Percentiles rank a stretch among this genome's conserved stretches.
These are phyloP conservation scores for Mercurialis annua DNA, from an alignment of 345 rosid species.

Conservation along the genomic window DNA sequence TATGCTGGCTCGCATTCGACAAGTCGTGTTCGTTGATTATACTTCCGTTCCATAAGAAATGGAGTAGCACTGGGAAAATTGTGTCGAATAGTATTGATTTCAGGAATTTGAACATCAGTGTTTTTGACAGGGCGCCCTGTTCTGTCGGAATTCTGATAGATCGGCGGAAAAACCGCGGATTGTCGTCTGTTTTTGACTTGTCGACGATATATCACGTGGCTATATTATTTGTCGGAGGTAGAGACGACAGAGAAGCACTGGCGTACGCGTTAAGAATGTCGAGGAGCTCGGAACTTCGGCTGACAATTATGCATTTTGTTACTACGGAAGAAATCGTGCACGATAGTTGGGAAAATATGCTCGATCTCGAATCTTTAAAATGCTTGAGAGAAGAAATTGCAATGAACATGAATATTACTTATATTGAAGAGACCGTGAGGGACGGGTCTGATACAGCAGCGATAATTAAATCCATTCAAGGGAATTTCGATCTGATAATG, in stretches of 20 bases:
- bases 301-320: conserved; percentile 16
- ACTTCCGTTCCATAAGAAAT: conserved; percentile 27
- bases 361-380: conserved; percentile 11
- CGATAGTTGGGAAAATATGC: conserved; percentile 7
- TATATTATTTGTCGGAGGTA: conserved; percentile 18
- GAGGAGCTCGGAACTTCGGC: conserved; percentile 6
- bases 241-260: conserved; percentile 29
- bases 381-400: not conserved
- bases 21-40: conserved; percentile 19
- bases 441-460: conserved; percentile 25
- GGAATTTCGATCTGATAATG: conserved; percentile 21
- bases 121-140: conserved; percentile 26
- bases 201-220: conserved; percentile 1
- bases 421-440: conserved; percentile 16
- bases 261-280: conserved; percentile 29
- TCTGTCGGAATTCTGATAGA: conserved; percentile 25
- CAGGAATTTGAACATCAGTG: conserved; percentile 17
- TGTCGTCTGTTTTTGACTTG: conserved; percentile 11
- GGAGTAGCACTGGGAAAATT: conserved; percentile 19
- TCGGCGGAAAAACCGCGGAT: conserved; percentile 7
- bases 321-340: not conserved
- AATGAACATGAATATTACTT: not conserved
- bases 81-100: conserved; percentile 5
- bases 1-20: conserved; percentile 26
- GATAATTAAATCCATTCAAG: conserved; percentile 4